Percentiles rank a stretch among this genome's conserved stretches.
Evolutionary conservation across 495 filamentous ascomycete genomes (phyloP).

Genomic region (Aspergillus homomorphus): DNA sequence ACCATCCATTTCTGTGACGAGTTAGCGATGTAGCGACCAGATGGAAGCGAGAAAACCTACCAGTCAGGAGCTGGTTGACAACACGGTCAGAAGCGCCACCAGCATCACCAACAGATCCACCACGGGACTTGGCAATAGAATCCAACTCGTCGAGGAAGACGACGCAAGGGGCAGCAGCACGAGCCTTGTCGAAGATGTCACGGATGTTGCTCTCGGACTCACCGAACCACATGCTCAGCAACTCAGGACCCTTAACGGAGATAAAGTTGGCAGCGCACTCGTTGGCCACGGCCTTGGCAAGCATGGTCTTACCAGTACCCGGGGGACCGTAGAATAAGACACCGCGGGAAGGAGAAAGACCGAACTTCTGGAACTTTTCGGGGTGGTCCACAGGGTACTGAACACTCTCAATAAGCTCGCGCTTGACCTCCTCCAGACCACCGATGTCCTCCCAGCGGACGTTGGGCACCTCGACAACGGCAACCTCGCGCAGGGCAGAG

Average conservation of each 20-base stretch:
- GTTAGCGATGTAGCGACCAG: conserved; percentile 36
- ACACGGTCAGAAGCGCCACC: conserved; percentile 99
- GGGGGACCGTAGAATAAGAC: conserved; percentile 98
- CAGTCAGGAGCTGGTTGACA: conserved; percentile 97
- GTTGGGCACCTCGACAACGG: conserved; percentile 98
- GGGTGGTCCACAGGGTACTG: conserved; percentile 99
- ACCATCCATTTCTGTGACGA: conserved; percentile 84
- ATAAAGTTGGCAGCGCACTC: conserved; percentile 99
- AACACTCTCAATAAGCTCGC: conserved; percentile 97
- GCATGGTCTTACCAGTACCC: conserved; percentile 99
- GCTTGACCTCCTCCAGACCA: conserved; percentile 97
- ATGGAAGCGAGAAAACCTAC: conserved; percentile 50
- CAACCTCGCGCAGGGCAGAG: conserved; percentile 96
- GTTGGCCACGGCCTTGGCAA: conserved; percentile 98
- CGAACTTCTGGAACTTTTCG: conserved; percentile 99
- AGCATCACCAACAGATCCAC: conserved; percentile 93
- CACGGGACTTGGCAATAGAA: conserved; percentile 98
- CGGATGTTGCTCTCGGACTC: conserved; percentile 99
- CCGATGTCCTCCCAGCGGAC: conserved; percentile 99
- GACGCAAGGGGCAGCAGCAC: conserved; percentile 95
- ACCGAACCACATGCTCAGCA: conserved; percentile 99
- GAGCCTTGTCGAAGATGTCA: conserved; percentile 99
- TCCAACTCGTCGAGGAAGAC: conserved; percentile 99
- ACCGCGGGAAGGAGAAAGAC: conserved; percentile 95
- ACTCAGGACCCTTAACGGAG: conserved; percentile 95